These are phyloP conservation scores for Dianthus caryophyllus DNA, from an alignment of 148 eudicot genomes.

Conservation along the genomic window DNA sequence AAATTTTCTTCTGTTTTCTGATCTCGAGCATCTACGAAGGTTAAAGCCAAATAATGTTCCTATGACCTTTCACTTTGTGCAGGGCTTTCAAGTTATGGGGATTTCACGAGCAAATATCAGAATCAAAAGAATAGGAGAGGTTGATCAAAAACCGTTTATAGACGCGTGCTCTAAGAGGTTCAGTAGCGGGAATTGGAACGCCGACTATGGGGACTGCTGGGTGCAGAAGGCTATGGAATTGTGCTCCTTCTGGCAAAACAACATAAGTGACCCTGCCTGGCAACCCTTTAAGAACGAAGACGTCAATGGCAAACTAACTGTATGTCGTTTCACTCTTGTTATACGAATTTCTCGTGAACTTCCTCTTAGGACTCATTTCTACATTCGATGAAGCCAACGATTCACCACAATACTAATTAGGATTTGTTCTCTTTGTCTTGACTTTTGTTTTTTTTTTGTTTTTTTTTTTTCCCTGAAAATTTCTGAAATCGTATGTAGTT, in stretches of 20 bases:
- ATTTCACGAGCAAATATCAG: slow-evolving; percentile 15
- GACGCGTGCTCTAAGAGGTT: slow-evolving; percentile 25
- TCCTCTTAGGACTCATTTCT: neutral
- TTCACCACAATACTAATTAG: too few relatives aligned
- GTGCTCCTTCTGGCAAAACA: slow-evolving; percentile 22
- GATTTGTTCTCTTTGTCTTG: too few relatives aligned
- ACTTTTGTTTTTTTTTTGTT: too few relatives aligned
- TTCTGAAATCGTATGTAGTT: too few relatives aligned
- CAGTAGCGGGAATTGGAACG: slow-evolving; percentile 23
- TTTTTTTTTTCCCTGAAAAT: too few relatives aligned
- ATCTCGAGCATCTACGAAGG: neutral
- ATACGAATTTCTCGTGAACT: neutral
- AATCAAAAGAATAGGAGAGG: slow-evolving; percentile 29
- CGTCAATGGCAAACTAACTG: slow-evolving; percentile 25
- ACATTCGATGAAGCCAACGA: too few relatives aligned
- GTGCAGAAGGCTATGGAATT: slow-evolving; percentile 21
- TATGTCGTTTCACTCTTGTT: slow-evolving; percentile 8
- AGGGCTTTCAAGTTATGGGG: slow-evolving; percentile 21
- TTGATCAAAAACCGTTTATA: slow-evolving; percentile 18
- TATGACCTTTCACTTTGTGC: slow-evolving; percentile 3
- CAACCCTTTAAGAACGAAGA: slow-evolving; percentile 29
- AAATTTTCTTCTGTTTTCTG: neutral
- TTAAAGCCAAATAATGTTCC: neutral
- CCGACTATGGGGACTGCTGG: slow-evolving; percentile 19
- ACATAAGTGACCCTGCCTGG: slow-evolving; percentile 28